phyloP scores from a whole-genome alignment of 140 eudicot genomes.

The Bidens hawaiensis region DNA sequence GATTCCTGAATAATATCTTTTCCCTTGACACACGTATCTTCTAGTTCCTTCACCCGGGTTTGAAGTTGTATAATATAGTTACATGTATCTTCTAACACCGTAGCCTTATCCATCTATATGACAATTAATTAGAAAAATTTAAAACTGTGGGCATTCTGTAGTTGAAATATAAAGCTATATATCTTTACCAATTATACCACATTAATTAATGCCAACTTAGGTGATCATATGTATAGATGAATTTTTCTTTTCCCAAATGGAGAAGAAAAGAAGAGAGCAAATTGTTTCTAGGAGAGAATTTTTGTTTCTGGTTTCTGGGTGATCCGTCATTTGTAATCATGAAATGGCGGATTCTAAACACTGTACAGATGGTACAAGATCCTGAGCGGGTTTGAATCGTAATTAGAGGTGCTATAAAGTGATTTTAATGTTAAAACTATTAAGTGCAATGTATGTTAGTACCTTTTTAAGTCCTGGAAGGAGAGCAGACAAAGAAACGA shows the following conservation, averaged over 20 bases:
- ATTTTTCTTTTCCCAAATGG: too few species aligned
- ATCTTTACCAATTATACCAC: neutral
- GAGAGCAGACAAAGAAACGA: conserved; percentile 37
- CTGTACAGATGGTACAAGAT: too few species aligned
- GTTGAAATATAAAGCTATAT: neutral
- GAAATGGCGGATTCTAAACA: too few species aligned
- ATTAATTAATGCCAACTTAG: neutral
- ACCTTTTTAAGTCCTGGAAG: conserved; percentile 59
- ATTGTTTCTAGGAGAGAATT: too few species aligned
- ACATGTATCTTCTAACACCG: conserved; percentile 52
- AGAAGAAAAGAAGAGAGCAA: too few species aligned
- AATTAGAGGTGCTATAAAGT: too few species aligned
- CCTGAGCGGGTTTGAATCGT: neutral
- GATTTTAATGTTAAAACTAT: neutral
- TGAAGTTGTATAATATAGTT: conserved; percentile 43
- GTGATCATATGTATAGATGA: neutral
- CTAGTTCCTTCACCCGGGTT: conserved; percentile 40
- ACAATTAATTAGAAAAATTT: neutral
- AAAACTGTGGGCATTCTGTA: neutral
- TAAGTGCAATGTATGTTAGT: neutral
- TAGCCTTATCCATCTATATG: conserved; percentile 55
- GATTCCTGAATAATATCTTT: conserved; percentile 20
- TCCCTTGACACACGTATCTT: conserved; percentile 24
- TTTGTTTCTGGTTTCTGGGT: too few species aligned
- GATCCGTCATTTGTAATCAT: too few species aligned